Base-by-base conservation (phyloP, 2,329 filamentous ascomycete genomes). In the Geosmithia flava region DNA sequence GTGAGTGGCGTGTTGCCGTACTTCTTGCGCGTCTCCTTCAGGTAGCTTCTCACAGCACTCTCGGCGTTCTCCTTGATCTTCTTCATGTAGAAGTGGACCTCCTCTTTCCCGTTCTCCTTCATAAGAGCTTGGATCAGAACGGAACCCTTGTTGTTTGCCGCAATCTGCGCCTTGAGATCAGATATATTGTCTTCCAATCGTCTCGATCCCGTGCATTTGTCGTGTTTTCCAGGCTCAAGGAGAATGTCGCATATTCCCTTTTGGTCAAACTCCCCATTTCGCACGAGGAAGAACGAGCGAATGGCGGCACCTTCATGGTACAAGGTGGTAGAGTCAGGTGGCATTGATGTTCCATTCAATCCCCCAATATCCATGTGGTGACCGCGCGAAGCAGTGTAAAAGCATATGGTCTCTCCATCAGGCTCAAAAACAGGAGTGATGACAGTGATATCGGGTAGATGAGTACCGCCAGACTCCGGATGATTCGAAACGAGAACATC, bases 111-210 rank as follows among this genome's bases (percentile, higher is more conserved):
- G 55, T 87, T 88, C 55, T 91, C 85, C 23, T 76, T 74, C 53
- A 90, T 87, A 1, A 91, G 68, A 0, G 75, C 72, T 42, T 74
- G 76, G 53, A 90, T 87, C 17, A 91, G 69, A 42, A 78, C 78
- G 56, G 93, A 91, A 7, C 88, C 88, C 55, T 89, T 90, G 56
- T 88, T 83, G 58, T 94, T 94, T 11, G 87, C 87, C 0, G 88
- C 87, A 13, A 93, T 83, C 60, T 94, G 87, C 0, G 88, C 88
- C 62, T 90, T 89, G 41, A 95, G 71, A 59, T 94, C 88, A 47
- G 87, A 90, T 54, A 94, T 72, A 59, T 94, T 94, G 62, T 95
- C 88, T 10, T 78, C 80, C 1, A 94, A 70, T 59, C 86, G 88
- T 43, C 87, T 72, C 0, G 87, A 90, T 2, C 87, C 87, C 47